Conservation (phyloP, 495 filamentous ascomycete genomes). For the Aspergillus heteromorphus region DNA sequence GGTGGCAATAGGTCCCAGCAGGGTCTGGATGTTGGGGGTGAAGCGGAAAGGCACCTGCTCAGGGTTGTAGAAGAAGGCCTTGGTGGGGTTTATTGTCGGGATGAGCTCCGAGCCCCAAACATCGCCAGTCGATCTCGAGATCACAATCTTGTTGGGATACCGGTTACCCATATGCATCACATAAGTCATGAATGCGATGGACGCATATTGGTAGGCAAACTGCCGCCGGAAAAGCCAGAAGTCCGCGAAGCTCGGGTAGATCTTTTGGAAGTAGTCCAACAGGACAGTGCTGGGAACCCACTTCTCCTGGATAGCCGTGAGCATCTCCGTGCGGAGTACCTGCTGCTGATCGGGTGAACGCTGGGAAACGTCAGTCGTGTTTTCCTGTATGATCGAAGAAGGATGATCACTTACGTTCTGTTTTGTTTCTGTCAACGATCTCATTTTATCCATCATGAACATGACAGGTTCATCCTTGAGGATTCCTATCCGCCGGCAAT, state of each 20-base stretch:
- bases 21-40: slow-evolving; percentile 88
- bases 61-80: slow-evolving; percentile 86
- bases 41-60: slow-evolving; percentile 96
- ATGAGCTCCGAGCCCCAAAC: slow-evolving; percentile 96
- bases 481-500: slow-evolving; percentile 77
- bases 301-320: slow-evolving; percentile 84
- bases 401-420: slow-evolving; percentile 41
- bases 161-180: slow-evolving; percentile 92
- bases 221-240: slow-evolving; percentile 98
- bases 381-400: not conserved
- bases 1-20: slow-evolving; percentile 91
- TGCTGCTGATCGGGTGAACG: slow-evolving; percentile 60
- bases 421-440: slow-evolving; percentile 65
- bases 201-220: slow-evolving; percentile 93
- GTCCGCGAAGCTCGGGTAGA: slow-evolving; percentile 82
- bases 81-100: slow-evolving; percentile 69
- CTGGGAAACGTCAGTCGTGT: slow-evolving; percentile 35
- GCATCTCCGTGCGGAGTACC: slow-evolving; percentile 73
- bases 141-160: slow-evolving; percentile 89
- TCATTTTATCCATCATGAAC: slow-evolving; percentile 89
- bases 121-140: slow-evolving; percentile 83
- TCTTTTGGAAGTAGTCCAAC: slow-evolving; percentile 83
- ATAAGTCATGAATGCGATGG: slow-evolving; percentile 97
- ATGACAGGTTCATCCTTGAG: slow-evolving; percentile 93
- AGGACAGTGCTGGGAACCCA: slow-evolving; percentile 77